Percentiles rank a stretch among this genome's conserved stretches.
Evolutionary conservation across 2,329 filamentous ascomycete species (phyloP).

Genomic region (Aspergillus ochraceus): DNA sequence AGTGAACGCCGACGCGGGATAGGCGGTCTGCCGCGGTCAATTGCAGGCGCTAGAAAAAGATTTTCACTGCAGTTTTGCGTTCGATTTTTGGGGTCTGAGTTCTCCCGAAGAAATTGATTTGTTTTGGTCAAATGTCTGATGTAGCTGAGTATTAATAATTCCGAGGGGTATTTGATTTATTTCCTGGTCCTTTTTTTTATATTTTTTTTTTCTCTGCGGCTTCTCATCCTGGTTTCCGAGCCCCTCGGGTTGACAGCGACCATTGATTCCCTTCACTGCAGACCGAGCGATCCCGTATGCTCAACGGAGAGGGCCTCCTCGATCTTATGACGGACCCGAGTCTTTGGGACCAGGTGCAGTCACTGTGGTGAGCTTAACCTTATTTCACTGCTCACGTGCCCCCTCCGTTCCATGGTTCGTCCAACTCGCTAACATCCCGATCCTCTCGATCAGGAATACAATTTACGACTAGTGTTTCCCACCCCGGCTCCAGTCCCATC

Average conservation of each 20-base stretch:
- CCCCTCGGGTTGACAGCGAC: background rate
- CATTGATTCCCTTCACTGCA: background rate
- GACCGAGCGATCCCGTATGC: background rate
- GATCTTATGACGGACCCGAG: background rate
- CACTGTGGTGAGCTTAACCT: constrained; percentile 23
- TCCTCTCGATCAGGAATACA: background rate
- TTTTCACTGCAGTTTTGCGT: background rate
- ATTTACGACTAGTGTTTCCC: background rate
- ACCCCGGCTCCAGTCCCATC: background rate
- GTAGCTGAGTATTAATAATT: constrained; percentile 1
- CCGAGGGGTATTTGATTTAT: background rate
- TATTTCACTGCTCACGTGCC: constrained; percentile 21
- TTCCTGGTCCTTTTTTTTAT: background rate
- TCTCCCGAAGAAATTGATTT: background rate
- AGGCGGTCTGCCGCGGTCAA: constrained; percentile 9
- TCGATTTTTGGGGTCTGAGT: background rate
- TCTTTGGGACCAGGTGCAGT: constrained; percentile 2
- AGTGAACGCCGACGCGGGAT: background rate
- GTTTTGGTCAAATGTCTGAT: background rate
- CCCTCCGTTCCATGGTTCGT: constrained; percentile 20
- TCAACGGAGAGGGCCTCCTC: background rate
- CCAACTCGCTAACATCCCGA: background rate
- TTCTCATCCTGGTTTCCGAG: background rate
- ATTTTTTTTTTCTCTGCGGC: background rate
- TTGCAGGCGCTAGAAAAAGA: constrained; percentile 6